These are phyloP conservation scores for Arabidopsis lyrata DNA, from an alignment of 441 rosid species.

Conservation along the genomic window DNA sequence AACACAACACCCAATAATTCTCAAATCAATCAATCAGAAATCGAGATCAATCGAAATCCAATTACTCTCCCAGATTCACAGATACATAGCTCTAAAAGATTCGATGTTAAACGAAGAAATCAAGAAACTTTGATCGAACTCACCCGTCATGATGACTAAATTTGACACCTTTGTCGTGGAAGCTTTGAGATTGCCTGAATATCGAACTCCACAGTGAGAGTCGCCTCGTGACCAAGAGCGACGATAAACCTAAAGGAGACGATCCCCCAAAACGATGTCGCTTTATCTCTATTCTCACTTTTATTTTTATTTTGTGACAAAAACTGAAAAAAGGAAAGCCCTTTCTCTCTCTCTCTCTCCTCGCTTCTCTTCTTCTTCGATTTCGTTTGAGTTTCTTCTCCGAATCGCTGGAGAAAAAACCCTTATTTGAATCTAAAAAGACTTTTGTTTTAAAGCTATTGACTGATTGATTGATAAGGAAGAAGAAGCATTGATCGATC, in stretches of 20 bases:
- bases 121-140: slow-evolving; percentile 29
- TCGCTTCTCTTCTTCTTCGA: slow-evolving; percentile 8
- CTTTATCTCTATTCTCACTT: neutral
- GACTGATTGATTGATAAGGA: neutral
- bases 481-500: slow-evolving; percentile 24
- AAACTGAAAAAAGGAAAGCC: neutral
- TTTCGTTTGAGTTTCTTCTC: slow-evolving; percentile 13
- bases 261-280: slow-evolving; percentile 22
- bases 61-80: slow-evolving; percentile 21
- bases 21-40: slow-evolving; percentile 6
- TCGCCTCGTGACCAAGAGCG: slow-evolving; percentile 35
- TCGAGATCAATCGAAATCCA: slow-evolving; percentile 18
- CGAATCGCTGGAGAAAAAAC: slow-evolving; percentile 32
- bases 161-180: slow-evolving; percentile 22
- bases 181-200: slow-evolving; percentile 32
- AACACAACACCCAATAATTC: neutral
- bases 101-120: slow-evolving; percentile 8
- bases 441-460: neutral
- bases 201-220: slow-evolving; percentile 34
- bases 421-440: neutral
- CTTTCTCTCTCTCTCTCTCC: slow-evolving; percentile 25
- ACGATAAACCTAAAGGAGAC: slow-evolving; percentile 40
- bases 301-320: neutral
- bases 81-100: slow-evolving; percentile 23
- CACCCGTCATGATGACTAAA: slow-evolving; percentile 44